Evolutionary conservation across 441 rosid genomes (phyloP).

Genomic region (Populus hybrid): DNA sequence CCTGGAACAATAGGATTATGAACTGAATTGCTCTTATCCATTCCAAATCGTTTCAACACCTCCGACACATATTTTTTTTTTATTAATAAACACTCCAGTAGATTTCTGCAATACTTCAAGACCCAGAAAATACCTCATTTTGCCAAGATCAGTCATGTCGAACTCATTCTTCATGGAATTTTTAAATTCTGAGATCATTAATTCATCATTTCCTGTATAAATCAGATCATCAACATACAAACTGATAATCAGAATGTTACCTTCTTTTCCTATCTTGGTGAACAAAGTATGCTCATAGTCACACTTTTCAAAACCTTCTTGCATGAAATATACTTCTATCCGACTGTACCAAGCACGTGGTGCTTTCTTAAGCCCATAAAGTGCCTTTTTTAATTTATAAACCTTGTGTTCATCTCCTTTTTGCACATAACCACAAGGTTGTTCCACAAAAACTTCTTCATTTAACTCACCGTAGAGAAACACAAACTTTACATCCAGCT

Average conservation of each 20-base stretch:
- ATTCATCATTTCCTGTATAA: background rate
- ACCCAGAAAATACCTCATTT: background rate
- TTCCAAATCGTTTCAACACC: background rate
- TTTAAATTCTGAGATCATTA: background rate
- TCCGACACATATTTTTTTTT: background rate
- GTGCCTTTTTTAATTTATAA: background rate
- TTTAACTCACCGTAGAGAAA: background rate
- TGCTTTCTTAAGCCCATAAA: too few species aligned
- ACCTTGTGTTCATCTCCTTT: background rate
- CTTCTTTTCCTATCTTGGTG: too few species aligned
- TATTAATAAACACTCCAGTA: background rate
- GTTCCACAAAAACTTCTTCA: background rate
- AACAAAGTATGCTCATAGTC: too few species aligned
- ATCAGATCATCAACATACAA: slow-evolving; percentile 6
- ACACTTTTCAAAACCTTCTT: too few species aligned
- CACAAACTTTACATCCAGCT: background rate
- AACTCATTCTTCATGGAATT: background rate
- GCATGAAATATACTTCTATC: too few species aligned
- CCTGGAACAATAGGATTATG: background rate
- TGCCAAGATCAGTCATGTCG: slow-evolving; percentile 1
- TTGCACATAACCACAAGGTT: background rate
- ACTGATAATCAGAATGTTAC: too few species aligned
- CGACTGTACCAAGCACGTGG: too few species aligned
- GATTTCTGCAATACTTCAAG: background rate
- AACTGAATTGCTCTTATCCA: background rate